phyloP scores from a whole-genome alignment of 1,284 basidiomycete genomes.

The Puccinia polysora region DNA sequence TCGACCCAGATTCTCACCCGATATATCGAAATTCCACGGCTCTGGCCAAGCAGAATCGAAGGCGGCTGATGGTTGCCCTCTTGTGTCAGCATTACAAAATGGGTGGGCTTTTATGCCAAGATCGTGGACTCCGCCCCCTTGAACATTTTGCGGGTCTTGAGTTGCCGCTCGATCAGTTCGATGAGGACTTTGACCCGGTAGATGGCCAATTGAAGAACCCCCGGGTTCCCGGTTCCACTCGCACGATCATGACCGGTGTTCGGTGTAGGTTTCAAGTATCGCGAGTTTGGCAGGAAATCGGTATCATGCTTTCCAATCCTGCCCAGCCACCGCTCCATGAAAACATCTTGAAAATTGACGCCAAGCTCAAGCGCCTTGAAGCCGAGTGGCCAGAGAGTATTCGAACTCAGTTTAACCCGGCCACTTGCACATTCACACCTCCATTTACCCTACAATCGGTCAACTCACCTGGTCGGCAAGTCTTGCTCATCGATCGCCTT shows the following conservation, averaged over 20 bases:
- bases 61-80: conserved; percentile 35
- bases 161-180: conserved; percentile 25
- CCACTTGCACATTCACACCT: conserved; percentile 14
- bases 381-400: conserved; percentile 13
- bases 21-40: conserved; percentile 7
- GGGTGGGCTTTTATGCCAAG: conserved; percentile 29
- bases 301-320: conserved; percentile 19
- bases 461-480: conserved; percentile 13
- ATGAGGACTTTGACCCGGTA: conserved; percentile 27
- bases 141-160: conserved; percentile 15
- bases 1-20: conserved; percentile 35
- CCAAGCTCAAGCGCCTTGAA: neutral
- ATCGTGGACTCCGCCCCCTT: conserved; percentile 24
- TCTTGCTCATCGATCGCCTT: conserved; percentile 20
- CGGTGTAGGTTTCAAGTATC: conserved; percentile 22
- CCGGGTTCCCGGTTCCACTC: conserved; percentile 3
- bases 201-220: conserved; percentile 5
- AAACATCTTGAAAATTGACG: conserved; percentile 13
- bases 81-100: conserved; percentile 35
- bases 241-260: conserved; percentile 36
- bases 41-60: conserved; percentile 30
- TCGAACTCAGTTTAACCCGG: conserved; percentile 16
- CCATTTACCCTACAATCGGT: neutral
- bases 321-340: conserved; percentile 21
- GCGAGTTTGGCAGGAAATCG: conserved; percentile 26